Conservation (phyloP, 371 early-diverging fungal species). For the Capillidium rhysosporum region DNA sequence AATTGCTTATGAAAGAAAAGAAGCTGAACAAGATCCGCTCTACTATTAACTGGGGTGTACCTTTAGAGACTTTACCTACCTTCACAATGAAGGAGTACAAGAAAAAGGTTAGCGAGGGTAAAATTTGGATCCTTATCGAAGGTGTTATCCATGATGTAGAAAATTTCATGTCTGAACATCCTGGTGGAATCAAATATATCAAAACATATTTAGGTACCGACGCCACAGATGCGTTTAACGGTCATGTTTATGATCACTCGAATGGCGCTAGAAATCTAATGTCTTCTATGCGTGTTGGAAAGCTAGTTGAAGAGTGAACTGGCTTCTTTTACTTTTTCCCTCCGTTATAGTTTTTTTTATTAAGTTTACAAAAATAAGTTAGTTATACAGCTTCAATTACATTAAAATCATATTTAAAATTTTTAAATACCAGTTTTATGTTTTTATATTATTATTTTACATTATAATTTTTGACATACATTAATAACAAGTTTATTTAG, state of each 20-base stretch:
- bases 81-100: slow-evolving; percentile 58
- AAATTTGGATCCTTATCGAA: slow-evolving; percentile 70
- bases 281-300: slow-evolving; percentile 41
- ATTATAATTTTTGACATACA: too few species aligned
- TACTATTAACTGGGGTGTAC: slow-evolving; percentile 51
- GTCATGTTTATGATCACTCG: slow-evolving; percentile 68
- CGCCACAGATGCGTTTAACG: slow-evolving; percentile 68
- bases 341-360: too few species aligned
- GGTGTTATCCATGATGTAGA: slow-evolving; percentile 77
- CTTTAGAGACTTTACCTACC: slow-evolving; percentile 45
- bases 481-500: too few species aligned
- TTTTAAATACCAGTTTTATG: too few species aligned
- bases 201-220: slow-evolving; percentile 61
- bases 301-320: too few species aligned
- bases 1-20: slow-evolving; percentile 63
- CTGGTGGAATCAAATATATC: slow-evolving; percentile 69
- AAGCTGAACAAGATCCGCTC: slow-evolving; percentile 34
- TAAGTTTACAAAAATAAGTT: too few species aligned
- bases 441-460: too few species aligned
- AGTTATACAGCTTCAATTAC: too few species aligned
- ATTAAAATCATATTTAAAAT: too few species aligned
- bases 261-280: slow-evolving; percentile 65
- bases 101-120: slow-evolving; percentile 12
- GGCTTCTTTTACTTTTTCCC: too few species aligned
- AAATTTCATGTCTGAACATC: slow-evolving; percentile 75